phyloP scores from a whole-genome alignment of 768 basidiomycete species.

The Fomitopsis serialis region DNA sequence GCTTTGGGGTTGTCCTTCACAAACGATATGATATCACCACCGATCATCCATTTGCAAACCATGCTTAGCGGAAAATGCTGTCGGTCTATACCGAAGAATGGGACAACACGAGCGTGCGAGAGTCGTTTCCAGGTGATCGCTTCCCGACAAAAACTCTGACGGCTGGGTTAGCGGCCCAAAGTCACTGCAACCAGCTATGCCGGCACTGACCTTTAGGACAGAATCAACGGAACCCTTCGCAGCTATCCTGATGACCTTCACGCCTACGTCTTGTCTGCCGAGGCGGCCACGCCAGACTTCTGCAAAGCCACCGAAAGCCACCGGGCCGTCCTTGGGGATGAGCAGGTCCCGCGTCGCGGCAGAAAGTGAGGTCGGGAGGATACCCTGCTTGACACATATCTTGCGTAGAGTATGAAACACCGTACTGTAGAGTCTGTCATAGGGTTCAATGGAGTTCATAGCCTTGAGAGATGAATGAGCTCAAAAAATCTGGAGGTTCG shows the following conservation, averaged over 20 bases:
- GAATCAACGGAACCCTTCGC: not conserved
- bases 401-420: not conserved
- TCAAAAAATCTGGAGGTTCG: not conserved
- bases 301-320: constrained; percentile 8
- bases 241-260: not conserved
- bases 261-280: not conserved
- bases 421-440: not conserved
- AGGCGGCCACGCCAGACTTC: constrained; percentile 8
- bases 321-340: not conserved
- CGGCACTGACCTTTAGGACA: not conserved
- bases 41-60: constrained; percentile 10
- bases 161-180: not conserved
- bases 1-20: constrained; percentile 6
- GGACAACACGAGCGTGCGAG: constrained; percentile 11
- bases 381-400: constrained; percentile 1
- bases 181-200: not conserved
- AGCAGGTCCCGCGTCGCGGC: not conserved
- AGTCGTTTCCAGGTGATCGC: constrained; percentile 13
- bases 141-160: constrained; percentile 8
- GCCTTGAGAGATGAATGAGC: not conserved
- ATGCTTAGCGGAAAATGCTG: constrained; percentile 6
- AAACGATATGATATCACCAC: constrained; percentile 9
- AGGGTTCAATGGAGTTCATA: not conserved
- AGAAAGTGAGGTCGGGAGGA: not conserved
- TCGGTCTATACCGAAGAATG: constrained; percentile 10